Evolutionary conservation across 2,329 filamentous ascomycete genomes (phyloP).

Genomic region (Botryotinia calthae): DNA sequence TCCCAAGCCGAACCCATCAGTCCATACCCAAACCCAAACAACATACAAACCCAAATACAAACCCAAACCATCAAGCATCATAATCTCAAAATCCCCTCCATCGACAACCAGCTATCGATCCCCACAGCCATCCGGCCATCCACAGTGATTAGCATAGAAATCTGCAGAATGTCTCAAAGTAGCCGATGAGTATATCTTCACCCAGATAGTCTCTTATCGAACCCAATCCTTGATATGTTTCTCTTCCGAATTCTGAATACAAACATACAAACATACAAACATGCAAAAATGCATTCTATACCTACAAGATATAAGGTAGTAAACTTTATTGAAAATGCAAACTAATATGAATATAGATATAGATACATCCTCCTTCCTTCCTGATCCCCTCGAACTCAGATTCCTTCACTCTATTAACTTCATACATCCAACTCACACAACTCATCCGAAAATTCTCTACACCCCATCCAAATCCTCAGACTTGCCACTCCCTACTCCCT

Average conservation of each 20-base stretch:
- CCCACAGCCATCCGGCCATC: neutral
- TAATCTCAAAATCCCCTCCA: neutral
- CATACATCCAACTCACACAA: too few relatives aligned
- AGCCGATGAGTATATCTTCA: neutral
- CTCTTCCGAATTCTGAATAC: neutral
- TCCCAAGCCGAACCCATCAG: too few relatives aligned
- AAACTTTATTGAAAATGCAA: too few relatives aligned
- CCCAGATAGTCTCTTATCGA: neutral
- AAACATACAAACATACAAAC: neutral
- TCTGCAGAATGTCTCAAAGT: neutral
- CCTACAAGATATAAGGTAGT: too few relatives aligned
- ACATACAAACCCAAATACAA: neutral
- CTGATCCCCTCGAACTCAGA: too few relatives aligned
- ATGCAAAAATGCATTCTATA: neutral
- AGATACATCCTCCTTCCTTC: too few relatives aligned
- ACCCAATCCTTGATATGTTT: neutral
- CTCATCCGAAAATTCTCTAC: too few relatives aligned
- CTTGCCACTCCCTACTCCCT: too few relatives aligned
- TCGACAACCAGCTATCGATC: neutral
- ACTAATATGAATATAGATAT: too few relatives aligned
- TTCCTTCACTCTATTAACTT: too few relatives aligned
- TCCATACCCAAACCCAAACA: too few relatives aligned
- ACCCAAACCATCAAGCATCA: neutral
- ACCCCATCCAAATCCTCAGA: too few relatives aligned
- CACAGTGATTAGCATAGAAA: accelerated